phyloP scores from a whole-genome alignment of 257 asterid genomes.

The Solanum tarijense region DNA sequence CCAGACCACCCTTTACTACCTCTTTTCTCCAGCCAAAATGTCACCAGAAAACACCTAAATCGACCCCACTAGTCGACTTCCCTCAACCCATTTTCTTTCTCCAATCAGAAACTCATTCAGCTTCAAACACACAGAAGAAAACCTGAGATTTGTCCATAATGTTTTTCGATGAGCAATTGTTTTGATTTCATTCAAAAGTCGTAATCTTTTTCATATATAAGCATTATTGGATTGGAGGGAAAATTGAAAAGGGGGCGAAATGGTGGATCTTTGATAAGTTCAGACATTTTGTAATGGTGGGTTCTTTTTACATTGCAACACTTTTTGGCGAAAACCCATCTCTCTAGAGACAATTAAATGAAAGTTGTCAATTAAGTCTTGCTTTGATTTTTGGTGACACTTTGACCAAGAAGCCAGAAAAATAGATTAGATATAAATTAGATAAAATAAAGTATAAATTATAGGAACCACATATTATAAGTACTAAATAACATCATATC shows the following conservation, averaged over 20 bases:
- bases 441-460: too few species aligned
- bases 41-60: too few species aligned
- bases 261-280: conserved; percentile 18
- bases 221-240: neutral
- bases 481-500: too few species aligned
- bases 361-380: too few species aligned
- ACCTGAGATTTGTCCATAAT: neutral
- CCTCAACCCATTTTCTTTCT: too few species aligned
- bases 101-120: neutral
- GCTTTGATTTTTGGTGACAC: too few species aligned
- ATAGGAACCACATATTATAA: too few species aligned
- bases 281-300: conserved; percentile 59
- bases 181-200: neutral
- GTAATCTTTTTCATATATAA: neutral
- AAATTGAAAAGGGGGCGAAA: neutral
- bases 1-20: too few species aligned
- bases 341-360: neutral
- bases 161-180: neutral
- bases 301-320: conserved; percentile 74
- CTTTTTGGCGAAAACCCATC: conserved; percentile 43
- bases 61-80: too few species aligned
- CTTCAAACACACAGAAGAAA: neutral
- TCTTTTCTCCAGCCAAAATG: too few species aligned
- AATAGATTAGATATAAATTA: too few species aligned
- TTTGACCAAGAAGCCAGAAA: too few species aligned